Base-by-base conservation (phyloP, 768 basidiomycete genomes). In the Pholiota conissans region DNA sequence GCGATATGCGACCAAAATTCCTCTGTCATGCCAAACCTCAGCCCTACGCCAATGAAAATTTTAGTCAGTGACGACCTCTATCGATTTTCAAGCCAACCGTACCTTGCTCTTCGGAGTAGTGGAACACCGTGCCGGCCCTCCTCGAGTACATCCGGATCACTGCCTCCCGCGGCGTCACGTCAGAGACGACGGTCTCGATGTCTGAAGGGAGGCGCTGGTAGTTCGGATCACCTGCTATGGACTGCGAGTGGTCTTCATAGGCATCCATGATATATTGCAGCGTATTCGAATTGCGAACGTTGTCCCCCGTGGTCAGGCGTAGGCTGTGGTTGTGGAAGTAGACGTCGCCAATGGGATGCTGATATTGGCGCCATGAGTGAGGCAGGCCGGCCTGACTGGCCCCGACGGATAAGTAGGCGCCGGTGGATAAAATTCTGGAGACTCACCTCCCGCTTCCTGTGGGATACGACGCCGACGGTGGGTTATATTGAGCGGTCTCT, bases 311-410 rank as follows among this genome's bases (percentile, higher is more conserved):
- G 46, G 77, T 70, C 49, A 79, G 49, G 18, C 73, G 71, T 39
- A 74, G 61, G 16, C 60, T 57, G 22, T 58, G 58, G 60, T 79
- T 69, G 64, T 74, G 74, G 65, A 70, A 81, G 62, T 81, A 81
- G 42, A 73, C 61, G 66, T 78, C 77, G 65, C 75, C 76, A 59
- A 78, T 79, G n/a, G 79, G 76, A 58, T 80, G 78, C 42, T 67
- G 35, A 55, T 69, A 70, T 54, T 67, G 66, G 42, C 67, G 64
- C 80, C 80, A 81, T 27, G 60, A 60, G 32, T 37, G 55, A 39
- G 67, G 69, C 22, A 64, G 51, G 27, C 58, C 51, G 20, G 62
- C 52, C 32, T 56, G 56, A 14, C 68, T 66, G 42, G 55, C 40
- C 20, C 30, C n/a, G 14, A 16, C 14, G 11, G 29, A 18, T 34